Evolutionary conservation across 1,284 basidiomycete genomes (phyloP).

Genomic region (Malassezia slooffiae): DNA sequence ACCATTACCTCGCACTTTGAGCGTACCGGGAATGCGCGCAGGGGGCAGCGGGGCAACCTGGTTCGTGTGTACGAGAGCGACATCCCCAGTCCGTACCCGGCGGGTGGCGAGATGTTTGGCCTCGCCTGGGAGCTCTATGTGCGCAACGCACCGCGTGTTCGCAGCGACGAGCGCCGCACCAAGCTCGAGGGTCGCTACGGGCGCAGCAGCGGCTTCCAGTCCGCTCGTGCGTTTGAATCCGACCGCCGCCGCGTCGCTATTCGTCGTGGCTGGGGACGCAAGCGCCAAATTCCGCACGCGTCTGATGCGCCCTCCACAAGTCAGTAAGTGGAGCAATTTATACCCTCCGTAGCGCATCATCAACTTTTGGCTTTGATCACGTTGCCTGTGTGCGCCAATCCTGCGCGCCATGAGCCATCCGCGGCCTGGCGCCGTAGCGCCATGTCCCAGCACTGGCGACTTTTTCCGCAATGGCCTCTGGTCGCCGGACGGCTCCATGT

Average conservation of each 20-base stretch:
- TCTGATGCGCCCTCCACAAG: too few relatives aligned
- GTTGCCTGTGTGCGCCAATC: too few relatives aligned
- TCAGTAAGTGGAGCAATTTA: too few relatives aligned
- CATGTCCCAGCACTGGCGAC: neutral
- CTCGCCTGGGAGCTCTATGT: conserved; percentile 45
- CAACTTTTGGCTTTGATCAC: too few relatives aligned
- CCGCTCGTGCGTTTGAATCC: conserved; percentile 28
- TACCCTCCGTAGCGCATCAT: too few relatives aligned
- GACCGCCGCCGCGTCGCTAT: conserved; percentile 24
- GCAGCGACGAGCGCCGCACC: conserved; percentile 30
- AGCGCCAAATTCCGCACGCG: too few relatives aligned
- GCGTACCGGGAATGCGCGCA: conserved; percentile 22
- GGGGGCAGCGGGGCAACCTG: neutral
- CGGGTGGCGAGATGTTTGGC: conserved; percentile 36
- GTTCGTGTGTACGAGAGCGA: conserved; percentile 29
- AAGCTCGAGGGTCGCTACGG: conserved; percentile 31
- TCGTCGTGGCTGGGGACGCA: conserved; percentile 33
- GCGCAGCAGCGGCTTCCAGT: conserved; percentile 23
- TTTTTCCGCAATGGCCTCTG: conserved; percentile 12
- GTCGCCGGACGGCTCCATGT: conserved; percentile 9
- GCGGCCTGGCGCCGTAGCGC: too few relatives aligned
- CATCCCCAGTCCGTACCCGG: conserved; percentile 40
- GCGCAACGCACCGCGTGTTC: conserved; percentile 35
- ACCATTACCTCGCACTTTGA: conserved; percentile 63
- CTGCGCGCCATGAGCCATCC: too few relatives aligned